phyloP scores from a whole-genome alignment of 352 stramenopile species.

The Globisporangium spiculum region DNA sequence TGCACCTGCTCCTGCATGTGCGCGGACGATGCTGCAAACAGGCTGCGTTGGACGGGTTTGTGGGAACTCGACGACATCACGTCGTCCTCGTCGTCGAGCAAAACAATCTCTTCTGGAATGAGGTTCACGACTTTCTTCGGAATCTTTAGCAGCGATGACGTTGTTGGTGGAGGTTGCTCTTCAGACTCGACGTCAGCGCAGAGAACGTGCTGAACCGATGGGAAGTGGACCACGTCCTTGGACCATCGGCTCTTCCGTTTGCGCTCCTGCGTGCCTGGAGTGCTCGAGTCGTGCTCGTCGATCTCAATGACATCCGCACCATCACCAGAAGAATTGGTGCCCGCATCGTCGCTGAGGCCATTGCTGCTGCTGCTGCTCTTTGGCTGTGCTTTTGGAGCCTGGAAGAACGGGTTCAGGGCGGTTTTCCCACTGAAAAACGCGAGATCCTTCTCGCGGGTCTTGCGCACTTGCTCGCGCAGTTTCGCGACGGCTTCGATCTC shows the following conservation, averaged over 20 bases:
- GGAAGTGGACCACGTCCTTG: slow-evolving; percentile 39
- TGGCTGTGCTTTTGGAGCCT: slow-evolving; percentile 23
- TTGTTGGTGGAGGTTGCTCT: slow-evolving; percentile 11
- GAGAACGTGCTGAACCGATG: slow-evolving; percentile 42
- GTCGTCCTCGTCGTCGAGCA: slow-evolving; percentile 39
- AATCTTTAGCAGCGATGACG: background rate
- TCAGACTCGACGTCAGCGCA: slow-evolving; percentile 13
- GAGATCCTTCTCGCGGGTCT: slow-evolving; percentile 65
- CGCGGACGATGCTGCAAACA: slow-evolving; percentile 7
- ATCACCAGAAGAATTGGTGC: background rate
- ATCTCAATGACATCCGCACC: slow-evolving; percentile 30
- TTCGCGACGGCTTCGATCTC: slow-evolving; percentile 63
- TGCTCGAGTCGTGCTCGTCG: slow-evolving; percentile 15
- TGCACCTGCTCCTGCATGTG: slow-evolving; percentile 38
- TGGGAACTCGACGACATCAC: background rate
- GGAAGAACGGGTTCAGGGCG: slow-evolving; percentile 66
- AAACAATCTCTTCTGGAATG: slow-evolving; percentile 18
- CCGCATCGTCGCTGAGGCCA: background rate
- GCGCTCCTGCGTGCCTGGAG: slow-evolving; percentile 16
- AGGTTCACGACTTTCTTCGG: background rate
- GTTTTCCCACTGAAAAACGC: slow-evolving; percentile 61
- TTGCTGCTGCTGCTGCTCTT: slow-evolving; percentile 15
- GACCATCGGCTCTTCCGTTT: slow-evolving; percentile 30
- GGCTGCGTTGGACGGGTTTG: slow-evolving; percentile 9
- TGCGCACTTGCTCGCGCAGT: slow-evolving; percentile 61